A percentile compares a stretch with the other conserved stretches of the same genome.
phyloP scores from a whole-genome alignment of 805 yeast species.

The Ogataea paradorogensis region DNA sequence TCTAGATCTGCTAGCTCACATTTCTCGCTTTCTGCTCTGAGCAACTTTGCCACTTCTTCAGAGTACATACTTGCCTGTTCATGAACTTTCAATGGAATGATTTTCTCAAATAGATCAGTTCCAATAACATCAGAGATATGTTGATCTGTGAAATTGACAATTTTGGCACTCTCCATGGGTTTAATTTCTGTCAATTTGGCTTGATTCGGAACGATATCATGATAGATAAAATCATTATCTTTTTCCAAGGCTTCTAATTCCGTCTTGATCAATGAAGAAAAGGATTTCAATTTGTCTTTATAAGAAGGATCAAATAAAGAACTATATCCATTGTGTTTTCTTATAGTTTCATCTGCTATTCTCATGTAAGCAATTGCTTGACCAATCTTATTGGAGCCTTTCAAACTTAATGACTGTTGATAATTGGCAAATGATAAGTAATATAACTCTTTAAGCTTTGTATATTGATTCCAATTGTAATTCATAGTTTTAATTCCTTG shows the following conservation, averaged over 20 bases:
- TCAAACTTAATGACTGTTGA: constrained; percentile 54
- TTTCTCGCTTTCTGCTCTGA: constrained; percentile 71
- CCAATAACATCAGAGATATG: constrained; percentile 46
- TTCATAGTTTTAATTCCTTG: constrained; percentile 31
- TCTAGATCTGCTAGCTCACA: constrained; percentile 79
- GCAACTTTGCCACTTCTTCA: constrained; percentile 77
- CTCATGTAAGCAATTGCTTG: constrained; percentile 57
- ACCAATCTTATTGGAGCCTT: constrained; percentile 61
- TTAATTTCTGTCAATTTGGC: constrained; percentile 63
- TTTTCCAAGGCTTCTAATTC: constrained; percentile 49
- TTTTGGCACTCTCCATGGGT: constrained; percentile 65
- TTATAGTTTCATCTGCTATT: constrained; percentile 39
- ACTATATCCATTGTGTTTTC: constrained; percentile 21
- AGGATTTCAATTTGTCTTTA: constrained; percentile 31
- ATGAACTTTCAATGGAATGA: constrained; percentile 83
- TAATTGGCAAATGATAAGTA: constrained; percentile 61
- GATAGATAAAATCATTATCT: constrained; percentile 89
- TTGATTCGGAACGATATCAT: constrained; percentile 65
- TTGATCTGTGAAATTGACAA: constrained; percentile 49
- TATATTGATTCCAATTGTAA: constrained; percentile 47
- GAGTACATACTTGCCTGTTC: constrained; percentile 85
- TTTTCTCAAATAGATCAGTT: constrained; percentile 65
- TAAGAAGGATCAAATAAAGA: constrained; percentile 26
- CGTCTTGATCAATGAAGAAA: constrained; percentile 15
- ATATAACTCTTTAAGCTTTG: constrained; percentile 51